Base-by-base conservation (phyloP, 345 rosid species). In the Ceriops zippeliana region DNA sequence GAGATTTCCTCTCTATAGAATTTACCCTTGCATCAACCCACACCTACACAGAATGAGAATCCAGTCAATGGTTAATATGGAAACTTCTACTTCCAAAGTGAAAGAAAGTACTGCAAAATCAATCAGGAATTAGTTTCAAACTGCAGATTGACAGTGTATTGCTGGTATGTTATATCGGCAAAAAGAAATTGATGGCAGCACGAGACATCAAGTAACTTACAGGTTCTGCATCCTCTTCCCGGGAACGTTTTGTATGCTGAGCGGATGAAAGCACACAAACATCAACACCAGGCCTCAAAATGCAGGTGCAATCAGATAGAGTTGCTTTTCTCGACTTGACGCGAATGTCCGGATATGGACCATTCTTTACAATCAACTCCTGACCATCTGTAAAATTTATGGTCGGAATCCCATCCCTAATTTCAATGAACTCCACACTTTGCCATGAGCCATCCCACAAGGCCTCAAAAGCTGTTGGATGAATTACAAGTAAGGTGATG, bases 1-100 rank as follows among this genome's bases (percentile, higher is more conserved):
- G 97, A 62, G 87, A 92, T 77, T 77, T 85, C 74, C 98, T 84
- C 86, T 89, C 83, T 26, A 93, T 81, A 11, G 95, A 86, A 68
- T 76, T 83, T 74, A 91, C 89, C 73, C 74, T 84, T 67, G 89
- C 98, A 85, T 93, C 96, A 65, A 86, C 62, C 96, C 86, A 89
- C 16, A 87, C 90, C 95, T 89, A 66, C 20, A 67, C 21, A 70
- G 37, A 80, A 70, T 73, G 15, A 67, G 22, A 68, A 66, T n/a
- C 19, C 28, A 64, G 66, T 66, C 66, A 73, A 66, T 9, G 13
- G 9, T 20, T 22, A 59, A 60, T 59, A 34, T 5, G 15, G n/a
- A 7, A 59, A 46, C 1, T 21, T 21, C 15, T 35, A 63, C 24
- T 60, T 62, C 10, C 11, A 10, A 66, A 66, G 47, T 31, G 22